Evolutionary conservation across 495 filamentous ascomycete genomes (phyloP), one percentile per base, ranked within the genome.

Genomic region (Trichoderma virens): DNA sequence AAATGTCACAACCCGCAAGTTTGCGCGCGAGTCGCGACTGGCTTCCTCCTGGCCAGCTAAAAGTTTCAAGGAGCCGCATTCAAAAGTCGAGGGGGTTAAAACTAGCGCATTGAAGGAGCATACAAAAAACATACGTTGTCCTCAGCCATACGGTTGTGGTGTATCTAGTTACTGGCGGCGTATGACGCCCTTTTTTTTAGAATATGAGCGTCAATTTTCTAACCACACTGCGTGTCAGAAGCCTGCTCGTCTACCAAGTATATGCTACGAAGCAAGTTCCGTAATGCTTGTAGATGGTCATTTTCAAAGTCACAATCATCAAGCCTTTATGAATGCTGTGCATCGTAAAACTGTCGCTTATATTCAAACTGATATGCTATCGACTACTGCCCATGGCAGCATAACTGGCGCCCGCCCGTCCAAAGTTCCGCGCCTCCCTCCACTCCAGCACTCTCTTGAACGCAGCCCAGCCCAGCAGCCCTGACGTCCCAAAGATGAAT

Each of bases 401-500:
- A 18, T 62, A 62, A 31, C 34, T 62, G 34, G 39, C 14, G 35
- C 39, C 61, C 25, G 20, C 9, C 61, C 61, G 35, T 11, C 35
- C 61, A 13, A 64, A 3, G 43, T 18, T 25, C 27, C 64, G 51
- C 31, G 30, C 66, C 64, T 70, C 80, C 78, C 87, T 88, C 39
- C 85, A 80, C 73, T 86, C 76, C 25, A 75, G n/a, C 32, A 76
- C 63, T 34, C 73, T 74, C 72, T 71, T 86, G 20, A 89, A 73
- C 18, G 83, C 84, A 1, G 94, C 93, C 86, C 90, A 97, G 34
- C 79, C 82, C 63, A 98, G 77, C 67, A 98, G 71, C 3, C 90
- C 90, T n/a, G 85, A 80, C 5, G 93, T 97, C 38, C 90, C 88
- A 64, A 92, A 75, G 28, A 98, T 91, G 72, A 98, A 98, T 5